A percentile compares a stretch with the other conserved stretches of the same genome.
Conservation (phyloP, 768 basidiomycete species). For the Termitomyces sp. region DNA sequence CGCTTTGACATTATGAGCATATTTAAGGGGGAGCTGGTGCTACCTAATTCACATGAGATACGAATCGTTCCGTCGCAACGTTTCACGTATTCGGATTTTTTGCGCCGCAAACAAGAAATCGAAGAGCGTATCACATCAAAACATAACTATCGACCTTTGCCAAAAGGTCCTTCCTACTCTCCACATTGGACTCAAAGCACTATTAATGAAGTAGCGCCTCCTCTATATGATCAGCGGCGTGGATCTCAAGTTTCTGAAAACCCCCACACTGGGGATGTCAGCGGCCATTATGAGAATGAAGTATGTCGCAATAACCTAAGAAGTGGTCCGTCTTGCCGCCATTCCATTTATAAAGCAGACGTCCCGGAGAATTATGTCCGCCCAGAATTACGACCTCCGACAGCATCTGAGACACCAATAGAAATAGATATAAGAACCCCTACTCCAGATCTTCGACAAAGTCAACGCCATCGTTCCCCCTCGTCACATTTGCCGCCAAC, state of each 20-base stretch:
- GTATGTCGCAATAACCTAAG: background rate
- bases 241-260: background rate
- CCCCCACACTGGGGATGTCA: too few relatives aligned
- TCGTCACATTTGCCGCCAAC: background rate
- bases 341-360: background rate
- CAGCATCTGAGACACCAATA: background rate
- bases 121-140: background rate
- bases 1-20: background rate
- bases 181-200: background rate
- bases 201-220: too few relatives aligned
- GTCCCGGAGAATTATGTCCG: background rate
- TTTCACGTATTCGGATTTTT: conserved; percentile 1
- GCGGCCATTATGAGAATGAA: background rate
- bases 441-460: background rate
- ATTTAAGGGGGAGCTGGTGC: background rate
- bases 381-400: background rate
- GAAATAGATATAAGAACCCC: background rate
- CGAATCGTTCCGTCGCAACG: background rate
- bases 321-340: background rate
- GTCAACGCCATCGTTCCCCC: background rate
- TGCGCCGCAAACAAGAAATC: background rate
- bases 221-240: background rate
- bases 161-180: background rate
- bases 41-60: background rate
- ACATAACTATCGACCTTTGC: background rate